Percentiles rank a stretch among this genome's conserved stretches.
These are phyloP conservation scores for Tylopilus felleus DNA, from an alignment of 768 basidiomycete genomes.

Conservation along the genomic window DNA sequence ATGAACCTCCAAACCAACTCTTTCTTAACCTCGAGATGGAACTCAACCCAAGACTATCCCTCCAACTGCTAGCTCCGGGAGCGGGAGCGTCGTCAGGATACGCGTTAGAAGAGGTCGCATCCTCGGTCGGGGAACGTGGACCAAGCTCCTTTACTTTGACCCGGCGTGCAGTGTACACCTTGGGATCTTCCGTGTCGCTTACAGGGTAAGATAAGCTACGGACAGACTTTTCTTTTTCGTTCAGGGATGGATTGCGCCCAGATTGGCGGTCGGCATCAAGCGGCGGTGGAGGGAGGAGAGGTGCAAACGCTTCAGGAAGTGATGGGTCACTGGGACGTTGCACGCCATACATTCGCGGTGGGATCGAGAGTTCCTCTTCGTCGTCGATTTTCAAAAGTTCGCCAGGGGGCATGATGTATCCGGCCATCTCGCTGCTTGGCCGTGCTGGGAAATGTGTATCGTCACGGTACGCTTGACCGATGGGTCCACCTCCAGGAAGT, in stretches of 20 bases:
- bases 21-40: conserved; percentile 48
- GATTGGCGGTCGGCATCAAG: conserved; percentile 33
- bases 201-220: conserved; percentile 31
- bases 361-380: conserved; percentile 26
- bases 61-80: conserved; percentile 33
- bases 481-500: conserved; percentile 31
- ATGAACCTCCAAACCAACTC: conserved; percentile 54
- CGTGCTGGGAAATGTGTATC: conserved; percentile 22
- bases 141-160: conserved; percentile 37
- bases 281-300: conserved; percentile 39
- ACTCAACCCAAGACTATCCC: conserved; percentile 42
- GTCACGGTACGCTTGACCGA: conserved; percentile 32
- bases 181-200: conserved; percentile 32
- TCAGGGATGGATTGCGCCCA: conserved; percentile 21
- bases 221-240: conserved; percentile 35
- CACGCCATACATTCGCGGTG: conserved; percentile 30
- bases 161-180: conserved; percentile 36
- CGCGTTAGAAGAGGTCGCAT: background rate
- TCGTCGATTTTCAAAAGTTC: conserved; percentile 35
- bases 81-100: conserved; percentile 15
- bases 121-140: conserved; percentile 25
- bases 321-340: conserved; percentile 20
- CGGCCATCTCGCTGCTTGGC: conserved; percentile 31
- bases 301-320: conserved; percentile 29
- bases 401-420: conserved; percentile 36